Evolutionary conservation across 306 rosid genomes (phyloP), one percentile per base, ranked within the genome.

Genomic region (Ormosia emarginata): DNA sequence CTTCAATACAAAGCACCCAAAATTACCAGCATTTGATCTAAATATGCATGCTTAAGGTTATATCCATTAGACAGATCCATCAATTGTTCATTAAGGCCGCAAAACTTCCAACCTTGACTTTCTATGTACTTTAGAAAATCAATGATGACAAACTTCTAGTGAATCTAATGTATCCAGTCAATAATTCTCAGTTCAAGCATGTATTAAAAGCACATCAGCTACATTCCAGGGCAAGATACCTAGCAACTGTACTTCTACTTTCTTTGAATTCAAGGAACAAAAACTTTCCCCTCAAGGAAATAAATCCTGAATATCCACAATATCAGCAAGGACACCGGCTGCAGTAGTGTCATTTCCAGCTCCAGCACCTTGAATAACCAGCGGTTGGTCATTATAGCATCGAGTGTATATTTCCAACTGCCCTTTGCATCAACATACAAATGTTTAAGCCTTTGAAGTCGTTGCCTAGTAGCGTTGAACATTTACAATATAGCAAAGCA

Each of bases 271-370:
- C 14, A 61, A 70, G 52, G 29, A 18, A 24, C 65, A 56, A 14
- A 61, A 17, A 37, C 6, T 12, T 65, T 33, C 37, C 36, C 33
- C 83, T 89, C 79, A 90, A 18, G 86, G 88, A 89, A 93, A 91
- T 53, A 93, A 81, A 79, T 90, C 93, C 76, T 90, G 99, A 79
- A 95, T 68, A 83, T 93, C 99, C 62, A 95, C 68, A 7, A 95
- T 90, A 87, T 95, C 99, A 55, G 99, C 99, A 75, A 95, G 97
- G 44, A 95, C 99, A 64, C 99, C 99, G 2, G 94, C 91, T 13
- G 99, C 97, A 32, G 99, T 95, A 7, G 98, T 93, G 87, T 93
- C 99, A 34, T 93, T 93, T 68, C 99, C 99, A 50, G 99, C 99
- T 74, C 99, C 99, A 67, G 99, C 99, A 24, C 99, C 98, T 89